Evolutionary conservation across 2,329 filamentous ascomycete species (phyloP).

Genomic region (Emericellopsis atlantica): DNA sequence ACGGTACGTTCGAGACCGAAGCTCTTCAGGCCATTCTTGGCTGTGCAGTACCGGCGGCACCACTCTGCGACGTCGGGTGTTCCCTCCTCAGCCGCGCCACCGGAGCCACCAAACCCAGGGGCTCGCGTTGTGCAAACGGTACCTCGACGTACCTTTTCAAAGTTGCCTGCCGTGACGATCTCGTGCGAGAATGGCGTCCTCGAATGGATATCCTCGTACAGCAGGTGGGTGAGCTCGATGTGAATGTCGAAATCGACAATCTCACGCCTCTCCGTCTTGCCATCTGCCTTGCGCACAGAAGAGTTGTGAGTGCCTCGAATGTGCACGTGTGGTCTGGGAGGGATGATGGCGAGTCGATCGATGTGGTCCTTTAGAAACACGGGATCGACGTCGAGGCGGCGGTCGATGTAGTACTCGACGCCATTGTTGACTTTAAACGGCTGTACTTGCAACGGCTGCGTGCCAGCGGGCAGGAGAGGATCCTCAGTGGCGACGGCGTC

Average conservation of each 20-base stretch:
- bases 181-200: constrained; percentile 11
- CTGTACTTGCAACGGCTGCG: constrained; percentile 8
- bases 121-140: constrained; percentile 41
- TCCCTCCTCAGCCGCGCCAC: constrained; percentile 14
- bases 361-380: constrained; percentile 31
- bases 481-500: constrained; percentile 5
- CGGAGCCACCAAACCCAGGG: constrained; percentile 23
- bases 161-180: constrained; percentile 36
- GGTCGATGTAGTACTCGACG: constrained; percentile 29
- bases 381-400: constrained; percentile 29
- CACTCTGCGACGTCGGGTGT: constrained; percentile 35
- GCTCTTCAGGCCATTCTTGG: constrained; percentile 41
- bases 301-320: constrained; percentile 41
- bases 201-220: constrained; percentile 32
- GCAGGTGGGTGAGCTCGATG: constrained; percentile 45
- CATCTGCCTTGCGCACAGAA: constrained; percentile 20
- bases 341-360: constrained; percentile 25
- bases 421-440: constrained; percentile 15
- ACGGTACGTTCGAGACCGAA: constrained; percentile 40
- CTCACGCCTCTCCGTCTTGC: constrained; percentile 27
- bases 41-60: constrained; percentile 56
- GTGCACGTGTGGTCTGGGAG: constrained; percentile 39
- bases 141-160: constrained; percentile 52
- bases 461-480: constrained; percentile 11
- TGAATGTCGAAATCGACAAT: constrained; percentile 47